Percentiles rank a stretch among this genome's conserved stretches.
Evolutionary conservation across 1,139 yeast genomes (phyloP).

Genomic region (Saccharomyces hybrid): DNA sequence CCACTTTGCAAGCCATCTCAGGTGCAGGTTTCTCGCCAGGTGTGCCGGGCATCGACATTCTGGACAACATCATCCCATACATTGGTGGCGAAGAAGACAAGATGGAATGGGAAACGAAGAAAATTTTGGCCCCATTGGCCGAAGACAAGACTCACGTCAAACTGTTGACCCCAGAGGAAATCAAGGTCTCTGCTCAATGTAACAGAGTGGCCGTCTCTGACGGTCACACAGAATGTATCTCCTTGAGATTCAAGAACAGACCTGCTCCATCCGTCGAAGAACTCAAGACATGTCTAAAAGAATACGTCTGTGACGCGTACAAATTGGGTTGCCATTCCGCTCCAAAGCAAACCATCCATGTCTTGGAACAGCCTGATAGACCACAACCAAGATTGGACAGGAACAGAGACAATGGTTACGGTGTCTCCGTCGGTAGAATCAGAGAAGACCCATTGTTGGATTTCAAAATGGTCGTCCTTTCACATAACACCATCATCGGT

Average conservation of each 20-base stretch:
- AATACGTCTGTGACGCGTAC: constrained; percentile 77
- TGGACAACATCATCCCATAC: constrained; percentile 91
- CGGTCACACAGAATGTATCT: constrained; percentile 95
- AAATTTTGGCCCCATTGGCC: constrained; percentile 65
- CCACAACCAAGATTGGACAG: constrained; percentile 99
- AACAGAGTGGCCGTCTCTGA: constrained; percentile 95
- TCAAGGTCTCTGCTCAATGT: constrained; percentile 91
- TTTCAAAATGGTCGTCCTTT: constrained; percentile 89
- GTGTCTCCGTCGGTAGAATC: constrained; percentile 91
- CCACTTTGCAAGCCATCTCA: constrained; percentile 94
- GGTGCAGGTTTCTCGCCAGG: constrained; percentile 99
- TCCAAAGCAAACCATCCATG: constrained; percentile 86
- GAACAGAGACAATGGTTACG: constrained; percentile 89
- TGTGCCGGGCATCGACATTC: constrained; percentile 86
- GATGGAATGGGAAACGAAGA: constrained; percentile 97
- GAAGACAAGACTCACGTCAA: constrained; percentile 51
- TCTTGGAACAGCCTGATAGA: constrained; percentile 82
- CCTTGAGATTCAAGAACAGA: constrained; percentile 71
- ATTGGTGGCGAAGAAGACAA: constrained; percentile 97
- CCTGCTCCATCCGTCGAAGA: constrained; percentile 82
- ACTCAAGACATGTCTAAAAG: constrained; percentile 59
- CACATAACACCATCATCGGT: constrained; percentile 95
- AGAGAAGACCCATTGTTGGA: constrained; percentile 92
- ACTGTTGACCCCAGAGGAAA: constrained; percentile 58
- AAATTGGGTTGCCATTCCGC: constrained; percentile 80